A percentile compares a stretch with the other conserved stretches of the same genome.
Evolutionary conservation across 2,329 filamentous ascomycete species (phyloP).

Genomic region (Curvularia spicifera): DNA sequence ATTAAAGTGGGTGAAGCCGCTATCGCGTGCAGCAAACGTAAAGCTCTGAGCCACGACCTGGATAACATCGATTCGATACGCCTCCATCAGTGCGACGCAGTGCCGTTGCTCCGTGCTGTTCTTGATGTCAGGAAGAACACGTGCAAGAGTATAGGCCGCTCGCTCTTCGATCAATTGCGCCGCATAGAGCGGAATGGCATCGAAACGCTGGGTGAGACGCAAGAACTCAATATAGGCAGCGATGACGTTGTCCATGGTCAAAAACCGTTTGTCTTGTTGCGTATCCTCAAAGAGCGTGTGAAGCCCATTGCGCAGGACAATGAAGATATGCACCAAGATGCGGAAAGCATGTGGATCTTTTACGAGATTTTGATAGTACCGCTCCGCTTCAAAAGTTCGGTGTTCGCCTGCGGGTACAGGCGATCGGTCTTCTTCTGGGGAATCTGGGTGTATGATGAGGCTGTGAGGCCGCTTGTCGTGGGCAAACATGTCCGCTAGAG

Average conservation of each 20-base stretch:
- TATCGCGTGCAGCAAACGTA: conserved; percentile 46
- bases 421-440: conserved; percentile 22
- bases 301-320: conserved; percentile 65
- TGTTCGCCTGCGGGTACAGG: conserved; percentile 28
- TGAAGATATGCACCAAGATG: conserved; percentile 61
- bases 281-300: conserved; percentile 19
- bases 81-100: conserved; percentile 76
- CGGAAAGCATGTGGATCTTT: conserved; percentile 54
- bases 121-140: conserved; percentile 76
- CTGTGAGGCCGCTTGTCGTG: conserved; percentile 36
- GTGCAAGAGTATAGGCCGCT: conserved; percentile 73
- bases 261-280: conserved; percentile 37
- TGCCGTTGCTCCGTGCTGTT: conserved; percentile 68
- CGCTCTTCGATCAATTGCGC: conserved; percentile 73
- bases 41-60: conserved; percentile 76
- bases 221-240: conserved; percentile 83
- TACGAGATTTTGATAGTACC: conserved; percentile 43
- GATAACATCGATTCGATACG: conserved; percentile 73
- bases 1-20: conserved; percentile 37
- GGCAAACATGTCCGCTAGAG: conserved; percentile 50
- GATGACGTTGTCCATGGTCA: conserved; percentile 72
- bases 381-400: conserved; percentile 31
- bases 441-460: conserved; percentile 43
- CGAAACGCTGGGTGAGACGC: conserved; percentile 67
- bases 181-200: conserved; percentile 86